These are phyloP conservation scores for Trametes pubescens DNA, from an alignment of 1,284 basidiomycete species.

Conservation along the genomic window DNA sequence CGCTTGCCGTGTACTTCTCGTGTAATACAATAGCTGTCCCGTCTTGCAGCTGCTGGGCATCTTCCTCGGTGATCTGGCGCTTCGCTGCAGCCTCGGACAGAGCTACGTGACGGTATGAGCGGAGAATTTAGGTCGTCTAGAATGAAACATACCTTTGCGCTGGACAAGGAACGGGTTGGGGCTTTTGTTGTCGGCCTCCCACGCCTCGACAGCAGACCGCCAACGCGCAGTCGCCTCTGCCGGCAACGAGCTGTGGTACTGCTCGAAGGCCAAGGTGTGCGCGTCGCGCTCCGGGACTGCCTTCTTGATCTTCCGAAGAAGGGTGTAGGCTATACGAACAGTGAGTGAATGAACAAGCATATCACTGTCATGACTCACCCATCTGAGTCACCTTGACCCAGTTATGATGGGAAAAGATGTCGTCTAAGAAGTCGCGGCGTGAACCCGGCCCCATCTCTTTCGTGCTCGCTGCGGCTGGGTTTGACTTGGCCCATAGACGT, in stretches of 20 bases:
- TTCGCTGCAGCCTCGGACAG: slow-evolving; percentile 24
- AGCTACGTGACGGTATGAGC: slow-evolving; percentile 2
- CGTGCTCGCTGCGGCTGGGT: slow-evolving; percentile 15
- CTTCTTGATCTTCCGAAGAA: slow-evolving; percentile 11
- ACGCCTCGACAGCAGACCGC: background rate
- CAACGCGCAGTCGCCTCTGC: background rate
- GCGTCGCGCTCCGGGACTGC: slow-evolving; percentile 11
- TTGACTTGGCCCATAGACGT: slow-evolving; percentile 9
- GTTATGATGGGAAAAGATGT: slow-evolving; percentile 19
- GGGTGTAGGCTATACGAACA: too few relatives aligned
- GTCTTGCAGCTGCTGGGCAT: slow-evolving; percentile 14
- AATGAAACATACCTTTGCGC: background rate
- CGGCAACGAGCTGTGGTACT: background rate
- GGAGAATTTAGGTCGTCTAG: background rate
- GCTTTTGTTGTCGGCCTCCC: background rate
- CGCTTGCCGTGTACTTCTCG: slow-evolving; percentile 12
- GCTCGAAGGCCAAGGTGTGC: slow-evolving; percentile 4
- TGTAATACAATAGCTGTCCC: background rate
- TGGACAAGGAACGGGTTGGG: slow-evolving; percentile 4
- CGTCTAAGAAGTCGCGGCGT: slow-evolving; percentile 18
- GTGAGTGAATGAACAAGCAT: background rate
- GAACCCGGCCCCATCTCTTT: slow-evolving; percentile 28
- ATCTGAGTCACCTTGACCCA: slow-evolving; percentile 12
- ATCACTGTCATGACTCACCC: slow-evolving; percentile 6
- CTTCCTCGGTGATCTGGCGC: slow-evolving; percentile 25